Evolutionary conservation across 495 filamentous ascomycete species (phyloP).

Genomic region (Tetracladium setigerum): DNA sequence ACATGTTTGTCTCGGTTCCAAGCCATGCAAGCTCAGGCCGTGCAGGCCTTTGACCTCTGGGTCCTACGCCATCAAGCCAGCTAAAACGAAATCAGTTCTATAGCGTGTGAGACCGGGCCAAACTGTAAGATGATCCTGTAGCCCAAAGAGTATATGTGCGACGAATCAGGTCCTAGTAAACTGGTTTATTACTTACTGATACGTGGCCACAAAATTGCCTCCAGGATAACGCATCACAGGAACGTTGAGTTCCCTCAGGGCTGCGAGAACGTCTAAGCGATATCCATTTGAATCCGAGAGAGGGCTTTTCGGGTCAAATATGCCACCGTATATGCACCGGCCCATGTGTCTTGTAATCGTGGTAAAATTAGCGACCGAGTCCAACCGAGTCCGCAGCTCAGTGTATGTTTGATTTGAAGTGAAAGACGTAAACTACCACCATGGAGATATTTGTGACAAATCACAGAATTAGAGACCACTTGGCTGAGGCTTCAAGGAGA

Average conservation of each 20-base stretch:
- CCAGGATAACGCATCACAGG: slow-evolving; percentile 75
- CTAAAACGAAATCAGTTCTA: no score
- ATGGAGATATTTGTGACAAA: no score
- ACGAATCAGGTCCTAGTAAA: no score
- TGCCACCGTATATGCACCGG: slow-evolving; percentile 77
- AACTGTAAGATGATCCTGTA: no score
- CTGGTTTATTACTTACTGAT: slow-evolving; percentile 34
- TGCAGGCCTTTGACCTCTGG: slow-evolving; percentile 54
- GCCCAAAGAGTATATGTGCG: no score
- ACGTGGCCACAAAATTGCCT: slow-evolving; percentile 75
- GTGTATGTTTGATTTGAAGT: background rate
- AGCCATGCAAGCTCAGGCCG: slow-evolving; percentile 71
- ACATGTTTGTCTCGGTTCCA: slow-evolving; percentile 65
- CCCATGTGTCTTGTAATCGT: slow-evolving; percentile 60
- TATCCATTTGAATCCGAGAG: slow-evolving; percentile 70
- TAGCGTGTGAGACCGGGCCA: no score
- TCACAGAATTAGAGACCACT: background rate
- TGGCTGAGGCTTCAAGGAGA: no score
- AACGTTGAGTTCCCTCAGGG: slow-evolving; percentile 59
- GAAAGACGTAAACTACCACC: no score
- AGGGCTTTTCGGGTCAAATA: slow-evolving; percentile 65
- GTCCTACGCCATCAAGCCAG: slow-evolving; percentile 73
- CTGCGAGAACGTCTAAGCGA: slow-evolving; percentile 64
- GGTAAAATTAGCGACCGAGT: background rate
- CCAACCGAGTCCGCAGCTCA: slow-evolving; percentile 7